Evolutionary conservation across 148 eudicot genomes (phyloP), one percentile per base, ranked within the genome.

Genomic region (Heliamphora exappendiculata): DNA sequence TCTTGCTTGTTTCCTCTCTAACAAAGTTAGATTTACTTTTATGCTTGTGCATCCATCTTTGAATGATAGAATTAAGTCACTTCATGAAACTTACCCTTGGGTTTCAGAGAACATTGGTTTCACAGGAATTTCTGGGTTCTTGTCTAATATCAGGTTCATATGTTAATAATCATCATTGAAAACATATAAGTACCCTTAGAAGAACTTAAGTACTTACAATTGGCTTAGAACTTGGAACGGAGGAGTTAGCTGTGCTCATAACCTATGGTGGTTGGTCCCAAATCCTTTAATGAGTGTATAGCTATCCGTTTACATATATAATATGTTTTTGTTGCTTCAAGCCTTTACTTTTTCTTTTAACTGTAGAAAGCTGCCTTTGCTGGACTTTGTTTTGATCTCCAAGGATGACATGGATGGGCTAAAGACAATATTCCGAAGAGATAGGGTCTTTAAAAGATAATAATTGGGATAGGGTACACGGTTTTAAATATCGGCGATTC

Each of bases 1-100:
- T 11, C 2, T 5, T 72, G 63, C 73, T 72, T 64, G 53, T 64
- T 68, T 54, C 28, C 58, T 75, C 70, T 75, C 49, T 10, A 34
- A 53, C 34, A 73, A 12, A 31, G 24, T 28, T 50, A 20, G 29
- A 37, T 36, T 16, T 11, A 36, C 49, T 54, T 36, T 3, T 37
- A 14, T 45, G 2, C 58, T 45, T 29, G 22, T 70, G 50, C 50
- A 12, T 37, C 28, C 2, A 34, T 28, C 6, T 41, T 31, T 67
- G 51, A 39, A 28, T 70, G 57, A 70, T 49, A 45, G 19, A 68
- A 9, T 45, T 5, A 47, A 42, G 28, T 28, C 62, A 69, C 72
- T n/a, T 42, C 22, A 1, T 47, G 39, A 26, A n/a, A 51, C 7
- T 29, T 68, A 26, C 39, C 12, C 4, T 24, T 28, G 37, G 55